phyloP scores from a whole-genome alignment of 805 yeast species.

The Priceomyces fermenticarens region DNA sequence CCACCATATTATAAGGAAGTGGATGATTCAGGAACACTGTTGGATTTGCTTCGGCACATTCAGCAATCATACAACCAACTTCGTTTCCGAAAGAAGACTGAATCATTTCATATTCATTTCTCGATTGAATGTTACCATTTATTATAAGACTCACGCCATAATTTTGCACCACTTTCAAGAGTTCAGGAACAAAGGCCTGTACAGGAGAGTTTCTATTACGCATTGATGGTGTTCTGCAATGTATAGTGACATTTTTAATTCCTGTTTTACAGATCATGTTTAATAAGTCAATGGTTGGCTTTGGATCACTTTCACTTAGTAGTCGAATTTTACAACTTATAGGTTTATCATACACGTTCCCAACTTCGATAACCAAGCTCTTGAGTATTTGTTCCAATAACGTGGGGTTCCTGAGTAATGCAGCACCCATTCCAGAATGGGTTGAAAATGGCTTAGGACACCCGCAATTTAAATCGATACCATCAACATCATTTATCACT shows the following conservation, averaged over 20 bases:
- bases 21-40: conserved; percentile 58
- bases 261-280: conserved; percentile 62
- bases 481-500: conserved; percentile 84
- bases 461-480: conserved; percentile 92
- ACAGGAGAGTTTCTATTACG: conserved; percentile 81
- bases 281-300: conserved; percentile 58
- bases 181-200: conserved; percentile 61
- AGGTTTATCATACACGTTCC: conserved; percentile 70
- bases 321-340: conserved; percentile 89
- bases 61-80: conserved; percentile 93
- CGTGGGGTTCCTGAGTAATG: conserved; percentile 79
- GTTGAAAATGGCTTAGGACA: conserved; percentile 95
- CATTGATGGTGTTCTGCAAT: conserved; percentile 88
- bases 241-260: conserved; percentile 79
- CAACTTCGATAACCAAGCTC: conserved; percentile 74
- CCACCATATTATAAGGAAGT: conserved; percentile 52
- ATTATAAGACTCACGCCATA: conserved; percentile 70
- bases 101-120: conserved; percentile 51
- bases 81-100: conserved; percentile 49
- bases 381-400: conserved; percentile 64
- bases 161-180: conserved; percentile 58
- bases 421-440: conserved; percentile 98
- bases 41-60: conserved; percentile 84
- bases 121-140: conserved; percentile 70
- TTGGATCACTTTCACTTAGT: conserved; percentile 54